A percentile compares a stretch with the other conserved stretches of the same genome.
Conservation (phyloP, 129 eudicot genomes). For the Flaveria brownii region DNA sequence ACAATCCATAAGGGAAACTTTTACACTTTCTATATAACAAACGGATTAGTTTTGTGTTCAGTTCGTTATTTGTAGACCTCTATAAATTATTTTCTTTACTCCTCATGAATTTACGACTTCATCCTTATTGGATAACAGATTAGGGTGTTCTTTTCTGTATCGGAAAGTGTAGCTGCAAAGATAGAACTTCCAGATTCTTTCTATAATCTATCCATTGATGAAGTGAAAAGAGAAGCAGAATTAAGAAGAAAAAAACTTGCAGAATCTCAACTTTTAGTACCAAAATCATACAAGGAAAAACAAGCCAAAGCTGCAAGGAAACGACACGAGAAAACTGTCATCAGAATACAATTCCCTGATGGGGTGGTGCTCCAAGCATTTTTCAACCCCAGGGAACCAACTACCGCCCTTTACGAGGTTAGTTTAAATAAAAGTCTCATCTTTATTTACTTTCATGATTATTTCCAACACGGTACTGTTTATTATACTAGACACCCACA, state of each 20-base stretch:
- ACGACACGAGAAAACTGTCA: constrained; percentile 61
- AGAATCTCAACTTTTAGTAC: constrained; percentile 80
- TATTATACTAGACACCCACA: neutral
- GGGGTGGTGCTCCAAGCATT: constrained; percentile 94
- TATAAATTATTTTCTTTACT: neutral
- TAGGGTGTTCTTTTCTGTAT: constrained; percentile 79
- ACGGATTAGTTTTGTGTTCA: neutral
- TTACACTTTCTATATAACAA: neutral
- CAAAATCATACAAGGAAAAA: constrained; percentile 86
- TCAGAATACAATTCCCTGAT: constrained; percentile 88
- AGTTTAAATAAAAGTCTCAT: constrained; percentile 20
- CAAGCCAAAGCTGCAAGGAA: constrained; percentile 83
- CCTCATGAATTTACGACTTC: neutral
- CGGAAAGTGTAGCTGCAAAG: constrained; percentile 88
- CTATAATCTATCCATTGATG: constrained; percentile 69
- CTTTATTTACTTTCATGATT: neutral
- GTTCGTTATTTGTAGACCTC: neutral
- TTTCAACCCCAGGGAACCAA: constrained; percentile 72
- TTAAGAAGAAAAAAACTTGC: constrained; percentile 70
- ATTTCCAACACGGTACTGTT: neutral
- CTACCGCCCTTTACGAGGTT: constrained; percentile 83
- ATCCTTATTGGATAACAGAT: constrained; percentile 40
- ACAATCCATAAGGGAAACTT: too few relatives aligned
- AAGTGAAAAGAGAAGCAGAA: constrained; percentile 83
- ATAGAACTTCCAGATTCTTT: constrained; percentile 90